Conservation (phyloP, 495 filamentous ascomycete genomes). For the Cercophora sp. region DNA sequence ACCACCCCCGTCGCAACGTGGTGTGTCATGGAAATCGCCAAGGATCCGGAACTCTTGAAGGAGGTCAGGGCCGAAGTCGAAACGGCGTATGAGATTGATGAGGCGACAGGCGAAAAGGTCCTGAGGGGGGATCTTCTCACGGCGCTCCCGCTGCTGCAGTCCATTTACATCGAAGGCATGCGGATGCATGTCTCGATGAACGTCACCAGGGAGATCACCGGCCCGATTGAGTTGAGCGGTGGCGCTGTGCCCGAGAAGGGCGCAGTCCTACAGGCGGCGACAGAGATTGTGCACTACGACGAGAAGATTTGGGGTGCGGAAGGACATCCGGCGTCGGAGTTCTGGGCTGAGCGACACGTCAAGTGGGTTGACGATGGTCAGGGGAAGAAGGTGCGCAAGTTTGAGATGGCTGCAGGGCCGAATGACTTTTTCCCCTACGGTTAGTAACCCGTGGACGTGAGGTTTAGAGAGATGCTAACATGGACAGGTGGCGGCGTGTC, state of each 20-base stretch:
- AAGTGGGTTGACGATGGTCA: background rate
- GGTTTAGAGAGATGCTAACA: too few species aligned
- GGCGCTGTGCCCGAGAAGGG: slow-evolving; percentile 21
- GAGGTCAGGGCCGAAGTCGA: slow-evolving; percentile 22
- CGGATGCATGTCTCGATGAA: slow-evolving; percentile 33
- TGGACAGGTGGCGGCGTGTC: background rate
- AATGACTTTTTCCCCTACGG: slow-evolving; percentile 5
- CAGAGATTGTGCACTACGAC: slow-evolving; percentile 21
- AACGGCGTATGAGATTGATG: too few species aligned
- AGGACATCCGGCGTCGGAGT: slow-evolving; percentile 27
- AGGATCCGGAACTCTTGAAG: too few species aligned
- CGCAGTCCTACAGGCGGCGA: slow-evolving; percentile 20
- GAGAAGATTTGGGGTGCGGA: slow-evolving; percentile 25
- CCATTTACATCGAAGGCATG: slow-evolving; percentile 35
- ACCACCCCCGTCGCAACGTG: slow-evolving; percentile 25
- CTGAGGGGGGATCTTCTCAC: too few species aligned
- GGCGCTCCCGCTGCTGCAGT: slow-evolving; percentile 35
- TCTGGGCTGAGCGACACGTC: slow-evolving; percentile 33
- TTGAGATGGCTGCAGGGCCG: background rate
- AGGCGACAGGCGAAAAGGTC: too few species aligned
- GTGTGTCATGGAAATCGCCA: slow-evolving; percentile 25
- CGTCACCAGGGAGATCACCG: slow-evolving; percentile 20
- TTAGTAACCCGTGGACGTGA: too few species aligned
- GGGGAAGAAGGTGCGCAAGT: too few species aligned
- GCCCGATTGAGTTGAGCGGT: slow-evolving; percentile 14